Percentiles rank a stretch among this genome's conserved stretches.
Evolutionary conservation across 768 basidiomycete genomes (phyloP).

Genomic region (Serendipita vermifera): DNA sequence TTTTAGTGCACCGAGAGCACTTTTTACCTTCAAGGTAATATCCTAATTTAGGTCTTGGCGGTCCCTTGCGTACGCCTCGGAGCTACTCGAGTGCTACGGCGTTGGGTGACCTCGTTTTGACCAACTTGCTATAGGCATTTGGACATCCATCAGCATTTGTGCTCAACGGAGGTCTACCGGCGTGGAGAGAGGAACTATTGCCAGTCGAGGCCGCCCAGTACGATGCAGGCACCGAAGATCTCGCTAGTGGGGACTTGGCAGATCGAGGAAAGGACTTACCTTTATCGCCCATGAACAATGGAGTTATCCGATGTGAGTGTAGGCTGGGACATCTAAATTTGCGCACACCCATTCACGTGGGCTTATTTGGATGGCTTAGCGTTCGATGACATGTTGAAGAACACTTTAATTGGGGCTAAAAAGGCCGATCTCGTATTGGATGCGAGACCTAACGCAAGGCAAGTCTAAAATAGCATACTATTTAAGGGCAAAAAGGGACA

Average conservation of each 20-base stretch:
- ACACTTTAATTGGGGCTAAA: slow-evolving; percentile 40
- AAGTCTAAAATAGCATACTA: slow-evolving; percentile 19
- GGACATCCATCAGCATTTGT: slow-evolving; percentile 78
- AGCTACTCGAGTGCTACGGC: too few species aligned
- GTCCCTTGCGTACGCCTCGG: neutral
- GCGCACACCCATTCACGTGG: neutral
- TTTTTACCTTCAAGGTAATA: slow-evolving; percentile 76
- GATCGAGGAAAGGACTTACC: too few species aligned
- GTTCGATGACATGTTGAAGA: slow-evolving; percentile 70
- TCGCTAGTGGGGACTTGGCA: too few species aligned
- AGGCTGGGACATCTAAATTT: neutral
- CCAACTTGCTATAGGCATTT: slow-evolving; percentile 42
- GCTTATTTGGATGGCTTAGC: slow-evolving; percentile 28
- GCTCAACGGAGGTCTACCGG: slow-evolving; percentile 83
- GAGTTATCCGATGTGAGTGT: slow-evolving; percentile 39
- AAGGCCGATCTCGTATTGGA: slow-evolving; percentile 66
- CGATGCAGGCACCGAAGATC: too few species aligned
- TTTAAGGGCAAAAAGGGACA: too few species aligned
- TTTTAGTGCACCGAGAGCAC: slow-evolving; percentile 83
- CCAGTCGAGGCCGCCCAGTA: slow-evolving; percentile 38
- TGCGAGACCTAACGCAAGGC: slow-evolving; percentile 77
- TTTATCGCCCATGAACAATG: slow-evolving; percentile 38
- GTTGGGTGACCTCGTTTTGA: too few species aligned
- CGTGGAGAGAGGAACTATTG: slow-evolving; percentile 58
- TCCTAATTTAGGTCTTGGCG: neutral